These are phyloP conservation scores for Pseudocercospora cruenta DNA, from an alignment of 2,329 filamentous ascomycete species.

Conservation along the genomic window DNA sequence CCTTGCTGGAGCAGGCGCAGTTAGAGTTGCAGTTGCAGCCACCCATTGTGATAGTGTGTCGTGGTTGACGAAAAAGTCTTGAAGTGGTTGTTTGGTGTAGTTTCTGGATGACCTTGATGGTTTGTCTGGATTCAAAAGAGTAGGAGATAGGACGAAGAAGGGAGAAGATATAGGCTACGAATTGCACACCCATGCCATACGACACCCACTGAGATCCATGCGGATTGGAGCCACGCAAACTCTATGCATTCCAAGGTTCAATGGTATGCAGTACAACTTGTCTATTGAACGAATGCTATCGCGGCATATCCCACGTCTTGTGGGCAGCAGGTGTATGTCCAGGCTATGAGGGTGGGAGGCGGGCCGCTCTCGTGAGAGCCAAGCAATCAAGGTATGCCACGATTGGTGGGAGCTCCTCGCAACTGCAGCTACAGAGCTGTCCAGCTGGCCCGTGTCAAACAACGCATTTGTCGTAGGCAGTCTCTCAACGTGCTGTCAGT, in stretches of 20 bases:
- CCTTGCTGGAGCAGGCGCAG: conserved; percentile 34
- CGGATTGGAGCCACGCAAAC: conserved; percentile 27
- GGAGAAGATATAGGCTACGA: conserved; percentile 26
- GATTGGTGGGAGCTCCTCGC: conserved; percentile 20
- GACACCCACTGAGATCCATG: conserved; percentile 18
- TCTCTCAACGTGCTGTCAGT: neutral
- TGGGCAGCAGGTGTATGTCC: conserved; percentile 19
- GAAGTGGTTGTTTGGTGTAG: conserved; percentile 24
- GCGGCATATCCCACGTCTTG: conserved; percentile 26
- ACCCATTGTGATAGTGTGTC: conserved; percentile 36
- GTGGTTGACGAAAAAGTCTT: conserved; percentile 17
- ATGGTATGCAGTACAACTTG: conserved; percentile 19
- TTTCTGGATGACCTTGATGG: conserved; percentile 30
- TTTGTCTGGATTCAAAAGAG: conserved; percentile 19
- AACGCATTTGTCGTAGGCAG: conserved; percentile 4
- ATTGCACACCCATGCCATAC: conserved; percentile 7
- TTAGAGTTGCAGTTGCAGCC: conserved; percentile 37
- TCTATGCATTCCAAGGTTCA: conserved; percentile 27
- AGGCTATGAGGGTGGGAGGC: conserved; percentile 13
- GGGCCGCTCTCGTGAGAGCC: conserved; percentile 12
- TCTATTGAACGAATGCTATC: conserved; percentile 17
- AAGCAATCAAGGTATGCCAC: conserved; percentile 13
- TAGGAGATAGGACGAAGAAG: conserved; percentile 22
- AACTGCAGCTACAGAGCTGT: conserved; percentile 12
- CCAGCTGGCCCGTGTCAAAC: conserved; percentile 12